Percentiles rank a stretch among this genome's conserved stretches.
Conservation (phyloP, 257 asterid genomes). For the Solanum ossicruentum region DNA sequence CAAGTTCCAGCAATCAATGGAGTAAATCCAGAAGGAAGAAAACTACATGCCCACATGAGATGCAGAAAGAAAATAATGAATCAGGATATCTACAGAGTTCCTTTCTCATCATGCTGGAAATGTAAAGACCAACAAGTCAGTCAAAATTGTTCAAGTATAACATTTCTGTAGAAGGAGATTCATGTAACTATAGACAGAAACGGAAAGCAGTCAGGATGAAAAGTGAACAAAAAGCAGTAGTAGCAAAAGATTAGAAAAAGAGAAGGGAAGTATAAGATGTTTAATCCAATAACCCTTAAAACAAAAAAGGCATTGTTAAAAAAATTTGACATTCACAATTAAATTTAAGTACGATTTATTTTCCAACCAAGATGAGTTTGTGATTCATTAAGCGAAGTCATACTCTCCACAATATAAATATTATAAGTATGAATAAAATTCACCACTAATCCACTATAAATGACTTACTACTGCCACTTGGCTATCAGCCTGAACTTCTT, state of each 20-base stretch:
- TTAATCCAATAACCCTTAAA: background rate
- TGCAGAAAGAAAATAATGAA: background rate
- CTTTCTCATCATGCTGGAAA: background rate
- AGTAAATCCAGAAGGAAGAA: background rate
- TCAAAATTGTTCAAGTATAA: background rate
- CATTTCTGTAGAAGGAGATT: background rate
- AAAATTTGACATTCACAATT: background rate
- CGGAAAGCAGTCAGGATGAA: background rate
- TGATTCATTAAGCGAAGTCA: too few species aligned
- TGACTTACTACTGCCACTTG: too few species aligned
- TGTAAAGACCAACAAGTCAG: background rate
- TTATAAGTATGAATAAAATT: too few species aligned
- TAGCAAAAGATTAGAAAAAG: background rate
- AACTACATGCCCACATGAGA: background rate
- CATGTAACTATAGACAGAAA: background rate
- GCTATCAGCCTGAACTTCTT: too few species aligned
- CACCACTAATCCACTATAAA: too few species aligned
- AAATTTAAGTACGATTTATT: too few species aligned
- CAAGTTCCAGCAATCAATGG: background rate
- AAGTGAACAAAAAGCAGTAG: background rate
- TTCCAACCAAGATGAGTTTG: too few species aligned
- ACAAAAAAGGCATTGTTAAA: background rate
- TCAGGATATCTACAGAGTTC: background rate
- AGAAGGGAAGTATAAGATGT: background rate
- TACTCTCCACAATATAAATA: too few species aligned